A percentile compares a stretch with the other conserved stretches of the same genome.
These are phyloP conservation scores for Hypsizygus marmoreus DNA, from an alignment of 768 basidiomycete genomes.

Conservation along the genomic window DNA sequence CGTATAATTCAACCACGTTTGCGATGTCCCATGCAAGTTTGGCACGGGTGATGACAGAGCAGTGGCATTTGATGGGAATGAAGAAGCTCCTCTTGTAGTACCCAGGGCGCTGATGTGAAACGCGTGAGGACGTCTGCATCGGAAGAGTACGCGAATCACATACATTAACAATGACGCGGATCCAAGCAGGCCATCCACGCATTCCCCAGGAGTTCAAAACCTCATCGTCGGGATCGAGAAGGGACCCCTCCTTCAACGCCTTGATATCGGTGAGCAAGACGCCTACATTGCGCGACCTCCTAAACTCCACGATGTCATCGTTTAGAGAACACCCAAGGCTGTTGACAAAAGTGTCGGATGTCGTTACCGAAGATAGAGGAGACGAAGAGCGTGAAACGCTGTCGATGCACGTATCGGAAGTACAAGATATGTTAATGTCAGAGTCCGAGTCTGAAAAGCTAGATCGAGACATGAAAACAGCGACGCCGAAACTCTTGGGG, in stretches of 20 bases:
- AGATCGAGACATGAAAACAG: too few relatives aligned
- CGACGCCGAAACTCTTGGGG: too few relatives aligned
- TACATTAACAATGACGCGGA: constrained; percentile 11
- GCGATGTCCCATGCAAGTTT: constrained; percentile 12
- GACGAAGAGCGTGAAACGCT: background rate
- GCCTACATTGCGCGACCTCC: constrained; percentile 3
- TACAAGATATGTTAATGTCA: too few relatives aligned
- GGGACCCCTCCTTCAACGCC: background rate
- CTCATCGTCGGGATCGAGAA: constrained; percentile 8
- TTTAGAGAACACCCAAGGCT: background rate
- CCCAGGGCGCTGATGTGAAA: constrained; percentile 11
- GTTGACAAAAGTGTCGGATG: background rate
- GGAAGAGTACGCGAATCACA: background rate
- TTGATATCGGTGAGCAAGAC: constrained; percentile 4
- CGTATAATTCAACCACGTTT: constrained; percentile 7
- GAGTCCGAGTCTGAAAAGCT: background rate
- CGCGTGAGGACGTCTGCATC: background rate
- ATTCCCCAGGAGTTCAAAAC: constrained; percentile 10
- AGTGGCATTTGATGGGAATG: constrained; percentile 9
- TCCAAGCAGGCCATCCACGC: constrained; percentile 5
- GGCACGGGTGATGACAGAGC: constrained; percentile 12
- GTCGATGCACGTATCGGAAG: background rate
- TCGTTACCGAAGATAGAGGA: background rate
- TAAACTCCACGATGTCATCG: constrained; percentile 4
- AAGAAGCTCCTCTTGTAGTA: constrained; percentile 9